Base-by-base conservation (phyloP, 441 rosid genomes). In the Arabidopsis lyrata region DNA sequence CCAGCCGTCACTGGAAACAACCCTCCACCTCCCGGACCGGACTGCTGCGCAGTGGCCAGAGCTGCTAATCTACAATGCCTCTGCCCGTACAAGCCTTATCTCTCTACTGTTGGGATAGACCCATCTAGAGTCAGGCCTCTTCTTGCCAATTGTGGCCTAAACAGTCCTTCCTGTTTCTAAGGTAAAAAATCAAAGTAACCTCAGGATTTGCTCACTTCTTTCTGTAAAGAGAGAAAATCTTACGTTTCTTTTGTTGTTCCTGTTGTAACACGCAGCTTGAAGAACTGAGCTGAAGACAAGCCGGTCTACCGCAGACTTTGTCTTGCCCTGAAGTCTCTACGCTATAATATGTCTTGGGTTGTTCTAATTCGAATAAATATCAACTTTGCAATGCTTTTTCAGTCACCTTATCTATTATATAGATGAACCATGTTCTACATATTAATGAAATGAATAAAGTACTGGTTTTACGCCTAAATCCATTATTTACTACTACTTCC, bases 1-100 rank as follows among this genome's bases (percentile, higher is more conserved):
- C 60, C 86, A 5, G 90, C 90, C 0, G 81, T 80, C 63, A 81
- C 78, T 1, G 88, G 92, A 8, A 5, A 45, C 45, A 10, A 65
- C 1, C 90, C 87, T 3, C 70, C 78, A 3, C 75, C 57, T 2
- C 89, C 90, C 0, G 81, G 77, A 62, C 57, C 57, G 34, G 29
- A 47, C 22, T 86, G 90, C 49, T 88, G 90, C 34, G 3, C 42
- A 5, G 80, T 78, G 24, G 58, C 81, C n/a, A 66, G 50, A 22
- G 45, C 59, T 0, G 86, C 83, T 34, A 45, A 82, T 72, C 63
- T 85, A 73, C 36, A 39, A 3, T 88, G 87, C 54, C 84, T 85
- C 15, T 88, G 90, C 68, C 20, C 31, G 16, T 82, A 62, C 74
- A 82, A 75, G 82, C 42, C 36, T 10, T 67, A 42, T 18, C 84